Conservation (phyloP, 345 rosid species). For the Nasturtium officinale region DNA sequence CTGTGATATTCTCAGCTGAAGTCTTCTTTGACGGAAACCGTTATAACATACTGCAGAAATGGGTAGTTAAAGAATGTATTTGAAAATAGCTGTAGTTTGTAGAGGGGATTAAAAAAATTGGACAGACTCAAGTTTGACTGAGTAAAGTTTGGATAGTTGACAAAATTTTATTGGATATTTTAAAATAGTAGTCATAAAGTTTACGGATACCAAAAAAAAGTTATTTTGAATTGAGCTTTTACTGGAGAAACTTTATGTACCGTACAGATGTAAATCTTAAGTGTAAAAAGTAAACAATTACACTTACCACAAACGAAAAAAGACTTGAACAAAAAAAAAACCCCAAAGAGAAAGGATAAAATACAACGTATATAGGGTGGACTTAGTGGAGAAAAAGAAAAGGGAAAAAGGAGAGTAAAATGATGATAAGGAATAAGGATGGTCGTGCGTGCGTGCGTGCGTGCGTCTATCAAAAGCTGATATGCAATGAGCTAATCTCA, state of each 20-base stretch:
- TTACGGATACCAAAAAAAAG: background rate
- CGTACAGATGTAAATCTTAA: background rate
- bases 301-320: background rate
- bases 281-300: background rate
- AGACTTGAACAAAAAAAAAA: background rate
- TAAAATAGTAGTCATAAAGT: background rate
- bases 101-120: background rate
- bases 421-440: conserved; percentile 20
- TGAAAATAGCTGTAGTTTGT: background rate
- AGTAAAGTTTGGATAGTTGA: background rate
- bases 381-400: background rate
- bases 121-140: background rate
- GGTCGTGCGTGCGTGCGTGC: conserved; percentile 47
- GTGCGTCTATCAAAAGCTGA: no score
- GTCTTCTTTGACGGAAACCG: background rate
- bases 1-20: background rate
- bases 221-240: background rate
- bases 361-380: conserved; percentile 13
- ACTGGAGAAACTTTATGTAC: background rate
- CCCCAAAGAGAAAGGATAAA: background rate
- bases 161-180: no score
- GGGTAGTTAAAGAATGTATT: background rate
- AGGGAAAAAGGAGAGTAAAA: background rate
- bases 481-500: conserved; percentile 29
- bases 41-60: background rate